Evolutionary conservation across 2,329 filamentous ascomycete species (phyloP), one percentile per base, ranked within the genome.

Genomic region (Aspergillus sp.): DNA sequence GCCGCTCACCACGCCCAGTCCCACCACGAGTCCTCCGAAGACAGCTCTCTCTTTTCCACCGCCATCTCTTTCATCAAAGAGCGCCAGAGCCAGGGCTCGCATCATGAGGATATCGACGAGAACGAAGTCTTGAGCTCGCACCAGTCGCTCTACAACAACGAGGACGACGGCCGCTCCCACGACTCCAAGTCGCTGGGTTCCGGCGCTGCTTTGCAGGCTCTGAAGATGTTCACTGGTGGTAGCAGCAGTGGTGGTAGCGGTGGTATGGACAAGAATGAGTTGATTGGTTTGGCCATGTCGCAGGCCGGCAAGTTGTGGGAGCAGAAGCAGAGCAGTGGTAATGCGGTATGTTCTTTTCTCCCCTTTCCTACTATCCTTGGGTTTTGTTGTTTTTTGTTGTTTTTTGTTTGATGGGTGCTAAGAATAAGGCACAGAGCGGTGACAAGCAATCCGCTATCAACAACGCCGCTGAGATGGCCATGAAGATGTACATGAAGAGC

Each of bases 401-500:
- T 37, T 42, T 29, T 31, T 39, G 33, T 43, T 26, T 2, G 13
- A 8, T 34, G 5, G 11, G 30, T 50, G 33, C 50, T 52, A 40
- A 49, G 37, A 2, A 8, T 19, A 39, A 31, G 28, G 11, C 48
- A 2, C 43, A 70, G 67, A 50, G 77, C 27, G 79, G 85, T 5
- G 86, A 80, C 68, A 95, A 95, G 78, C 82, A 95, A 68, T 83
- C 82, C 38, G 88, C 82, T 39, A 73, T 96, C 37, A 82, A 86
- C 62, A 75, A 83, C 65, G 90, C 90, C 3, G 90, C 83, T 2
- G 84, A 95, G 75, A 85, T 88, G 78, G 90, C 90, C 3, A 67
- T 95, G 57, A 90, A 95, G 78, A 86, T 95, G 81, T 95, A 90
- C 67, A 71, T 94, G 73, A 90, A 95, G 79, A 82, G 78, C 56